These are phyloP conservation scores for Filobasidium uniguttulatum DNA, from an alignment of 1,284 basidiomycete species.

Conservation along the genomic window DNA sequence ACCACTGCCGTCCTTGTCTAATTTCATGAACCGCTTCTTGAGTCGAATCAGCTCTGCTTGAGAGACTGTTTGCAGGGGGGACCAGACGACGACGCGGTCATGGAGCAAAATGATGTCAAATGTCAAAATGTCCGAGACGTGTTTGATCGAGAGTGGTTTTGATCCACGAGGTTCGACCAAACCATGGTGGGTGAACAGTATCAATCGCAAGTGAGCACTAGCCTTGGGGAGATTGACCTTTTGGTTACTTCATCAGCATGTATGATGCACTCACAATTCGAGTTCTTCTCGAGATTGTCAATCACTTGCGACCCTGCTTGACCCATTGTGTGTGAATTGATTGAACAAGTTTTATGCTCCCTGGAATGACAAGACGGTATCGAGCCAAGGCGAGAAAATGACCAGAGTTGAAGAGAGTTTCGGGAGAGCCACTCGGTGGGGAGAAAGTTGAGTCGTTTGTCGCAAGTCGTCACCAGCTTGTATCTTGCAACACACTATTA, in stretches of 20 bases:
- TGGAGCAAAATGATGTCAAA: neutral
- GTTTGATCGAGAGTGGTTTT: neutral
- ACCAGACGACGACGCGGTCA: neutral
- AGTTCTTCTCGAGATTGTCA: conserved; percentile 35
- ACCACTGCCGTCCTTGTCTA: conserved; percentile 94
- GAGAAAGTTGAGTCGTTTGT: no score
- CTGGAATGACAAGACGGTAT: no score
- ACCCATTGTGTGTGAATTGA: conserved; percentile 24
- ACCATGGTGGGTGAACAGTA: neutral
- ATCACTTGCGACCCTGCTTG: conserved; percentile 36
- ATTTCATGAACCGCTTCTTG: conserved; percentile 98
- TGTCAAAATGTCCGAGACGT: neutral
- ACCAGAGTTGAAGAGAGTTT: no score
- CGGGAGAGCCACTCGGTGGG: no score
- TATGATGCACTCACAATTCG: conserved; percentile 30
- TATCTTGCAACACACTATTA: no score
- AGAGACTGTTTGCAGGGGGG: conserved; percentile 51
- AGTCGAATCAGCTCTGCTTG: conserved; percentile 79
- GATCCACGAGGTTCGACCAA: neutral
- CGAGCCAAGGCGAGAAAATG: no score
- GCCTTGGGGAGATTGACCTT: neutral
- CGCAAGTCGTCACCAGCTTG: no score
- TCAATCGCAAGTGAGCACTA: no score
- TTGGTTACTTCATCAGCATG: neutral
- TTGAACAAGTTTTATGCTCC: neutral